Base-by-base conservation (phyloP, 805 yeast species). In the Zygosaccharomyces bailii region DNA sequence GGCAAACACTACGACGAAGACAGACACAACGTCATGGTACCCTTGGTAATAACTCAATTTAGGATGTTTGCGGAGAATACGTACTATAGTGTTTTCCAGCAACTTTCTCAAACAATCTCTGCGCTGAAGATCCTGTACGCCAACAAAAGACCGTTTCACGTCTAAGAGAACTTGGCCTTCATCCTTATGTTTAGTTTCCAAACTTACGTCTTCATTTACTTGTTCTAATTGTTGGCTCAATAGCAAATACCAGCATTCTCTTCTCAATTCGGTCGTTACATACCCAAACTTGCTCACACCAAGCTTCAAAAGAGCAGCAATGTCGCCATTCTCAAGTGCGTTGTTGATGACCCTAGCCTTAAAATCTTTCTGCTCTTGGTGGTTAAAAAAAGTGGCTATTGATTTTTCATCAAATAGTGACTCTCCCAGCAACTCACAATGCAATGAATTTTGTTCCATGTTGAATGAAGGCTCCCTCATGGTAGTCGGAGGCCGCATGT, bases 31-130 rank as follows among this genome's bases (percentile, higher is more conserved):
- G 56, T 93, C 98, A 63, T 91, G 98, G 62, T 76, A 87, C 0
- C 99, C 99, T 65, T 91, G 99, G 62, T 89, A 91, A 63, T 91
- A 91, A 46, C 78, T 71, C 33, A 90, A 67, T 3, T 63, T 56
- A 0, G 90, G 90, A 52, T 82, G 68, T 11, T 70, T 72, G 31
- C 87, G 66, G 10, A 93, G 68, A 2, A 88, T 69, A 14, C 69
- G 68, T 10, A 75, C 63, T 3, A 87, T 74, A 10, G 82, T 50
- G 4, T 60, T 60, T 4, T 54, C 47, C 5, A 73, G 46, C 1
- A 54, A 20, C 2, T 36, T 30, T 37, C 59, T 58, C 36, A 66
- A 45, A 4, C 41, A n/a, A 1, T 33, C 40, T 34, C 57, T 59
- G 11, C 61, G 39, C 3, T 56, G 55, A 1, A 48, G 46, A 20